Percentiles rank a stretch among this genome's conserved stretches.
Conservation (phyloP, 306 rosid genomes). For the Abrus precatorius region DNA sequence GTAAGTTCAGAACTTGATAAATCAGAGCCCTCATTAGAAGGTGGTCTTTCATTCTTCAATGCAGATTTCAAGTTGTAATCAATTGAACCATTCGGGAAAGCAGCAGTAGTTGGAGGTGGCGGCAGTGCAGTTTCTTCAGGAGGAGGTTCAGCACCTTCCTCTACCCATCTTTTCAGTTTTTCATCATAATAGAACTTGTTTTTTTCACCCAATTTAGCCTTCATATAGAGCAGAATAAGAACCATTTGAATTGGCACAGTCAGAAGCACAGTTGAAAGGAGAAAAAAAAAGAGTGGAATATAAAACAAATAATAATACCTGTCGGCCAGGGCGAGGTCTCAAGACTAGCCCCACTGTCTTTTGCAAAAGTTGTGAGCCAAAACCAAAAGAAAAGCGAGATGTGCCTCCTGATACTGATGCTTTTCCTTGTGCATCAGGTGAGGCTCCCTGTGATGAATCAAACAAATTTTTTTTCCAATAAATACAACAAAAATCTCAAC, state of each 20-base stretch:
- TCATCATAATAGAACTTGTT: constrained; percentile 94
- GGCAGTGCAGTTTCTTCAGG: constrained; percentile 78
- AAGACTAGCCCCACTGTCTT: constrained; percentile 83
- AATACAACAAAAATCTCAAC: constrained; percentile 21
- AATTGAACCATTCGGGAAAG: constrained; percentile 71
- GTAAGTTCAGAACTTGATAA: constrained; percentile 54
- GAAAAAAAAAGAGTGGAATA: background rate
- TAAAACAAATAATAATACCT: constrained; percentile 61
- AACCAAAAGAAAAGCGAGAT: constrained; percentile 82
- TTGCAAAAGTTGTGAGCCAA: constrained; percentile 81
- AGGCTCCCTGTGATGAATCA: constrained; percentile 58
- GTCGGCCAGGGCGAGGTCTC: constrained; percentile 78
- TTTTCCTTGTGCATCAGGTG: constrained; percentile 66
- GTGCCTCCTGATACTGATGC: constrained; percentile 61
- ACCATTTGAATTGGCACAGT: constrained; percentile 37
- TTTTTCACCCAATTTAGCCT: constrained; percentile 93
- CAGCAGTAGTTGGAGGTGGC: constrained; percentile 79
- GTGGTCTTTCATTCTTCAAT: constrained; percentile 63
- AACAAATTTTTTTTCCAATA: constrained; percentile 42
- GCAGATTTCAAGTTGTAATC: constrained; percentile 80
- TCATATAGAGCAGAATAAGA: constrained; percentile 40
- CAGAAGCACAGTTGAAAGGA: constrained; percentile 13
- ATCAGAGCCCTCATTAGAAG: constrained; percentile 55
- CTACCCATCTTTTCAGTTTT: constrained; percentile 93
- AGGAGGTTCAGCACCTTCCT: constrained; percentile 82